Evolutionary conservation across 345 rosid genomes (phyloP).

Genomic region (Lepidium sativum): DNA sequence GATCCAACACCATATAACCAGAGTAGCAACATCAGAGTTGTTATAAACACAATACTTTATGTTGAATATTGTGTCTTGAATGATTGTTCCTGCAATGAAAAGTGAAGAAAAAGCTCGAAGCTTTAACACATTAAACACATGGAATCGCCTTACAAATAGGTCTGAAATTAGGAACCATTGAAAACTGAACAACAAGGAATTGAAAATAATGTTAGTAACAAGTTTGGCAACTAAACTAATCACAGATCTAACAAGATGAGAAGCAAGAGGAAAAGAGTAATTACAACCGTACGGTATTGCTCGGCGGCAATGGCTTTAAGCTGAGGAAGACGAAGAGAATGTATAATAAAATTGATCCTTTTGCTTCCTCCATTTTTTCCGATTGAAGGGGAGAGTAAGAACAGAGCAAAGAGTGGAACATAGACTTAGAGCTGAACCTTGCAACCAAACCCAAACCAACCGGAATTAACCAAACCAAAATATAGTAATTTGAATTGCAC

Average conservation of each 20-base stretch:
- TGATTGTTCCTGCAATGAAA: background rate
- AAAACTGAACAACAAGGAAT: too few relatives aligned
- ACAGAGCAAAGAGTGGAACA: too few relatives aligned
- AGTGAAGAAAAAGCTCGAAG: background rate
- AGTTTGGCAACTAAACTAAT: background rate
- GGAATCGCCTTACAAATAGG: too few relatives aligned
- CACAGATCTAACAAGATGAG: background rate
- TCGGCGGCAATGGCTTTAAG: background rate
- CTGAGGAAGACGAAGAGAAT: background rate
- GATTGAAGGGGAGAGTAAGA: background rate
- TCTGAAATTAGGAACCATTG: too few relatives aligned
- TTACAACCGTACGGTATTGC: background rate
- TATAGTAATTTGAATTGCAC: too few relatives aligned
- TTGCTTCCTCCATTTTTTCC: background rate
- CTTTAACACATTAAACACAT: too few relatives aligned
- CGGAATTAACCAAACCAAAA: too few relatives aligned
- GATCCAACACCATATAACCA: constrained; percentile 83
- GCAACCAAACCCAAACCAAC: too few relatives aligned
- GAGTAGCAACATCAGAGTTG: constrained; percentile 74
- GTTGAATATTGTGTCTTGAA: constrained; percentile 16
- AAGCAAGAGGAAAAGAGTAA: background rate
- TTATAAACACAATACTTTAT: constrained; percentile 57
- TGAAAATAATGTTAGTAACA: too few relatives aligned
- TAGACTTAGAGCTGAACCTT: too few relatives aligned
- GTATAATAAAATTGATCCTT: background rate